Evolutionary conservation across 2,329 filamentous ascomycete genomes (phyloP), one percentile per base, ranked within the genome.

Genomic region (Cladophialophora bantiana): DNA sequence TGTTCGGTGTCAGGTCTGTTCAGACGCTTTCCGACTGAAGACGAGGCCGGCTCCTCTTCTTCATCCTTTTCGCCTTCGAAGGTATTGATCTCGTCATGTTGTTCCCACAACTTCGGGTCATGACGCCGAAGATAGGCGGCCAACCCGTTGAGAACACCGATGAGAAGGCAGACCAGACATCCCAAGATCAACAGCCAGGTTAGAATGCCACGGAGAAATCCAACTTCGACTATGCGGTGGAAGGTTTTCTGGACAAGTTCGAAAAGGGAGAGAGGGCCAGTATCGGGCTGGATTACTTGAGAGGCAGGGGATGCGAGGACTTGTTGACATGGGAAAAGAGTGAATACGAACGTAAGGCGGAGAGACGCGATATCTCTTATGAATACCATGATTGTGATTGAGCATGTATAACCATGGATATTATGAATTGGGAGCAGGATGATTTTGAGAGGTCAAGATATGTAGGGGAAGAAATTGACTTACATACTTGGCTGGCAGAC

Each of bases 151-250:
- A 70, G 54, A 7, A 40, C 31, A 58, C 66, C 65, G 1, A 70
- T 65, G 45, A 70, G 61, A 7, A 68, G 45, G 40, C 66, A 68
- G 12, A 65, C 42, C 5, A 68, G 54, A 58, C 59, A 62, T 13
- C 57, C 66, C 2, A 70, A 31, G 13, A 70, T 59, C 15, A 70
- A 34, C 32, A 70, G 50, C 2, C 60, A 52, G 32, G 18, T 50
- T 2, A 63, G n/a, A 12, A 70, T 50, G 35, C 68, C 68, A 15
- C 40, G 62, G 15, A 65, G n/a, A 20, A 70, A 68, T 45, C 68
- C 68, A 1, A 64, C 57, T 31, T 68, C 63, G 12, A 70, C 58
- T 26, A 68, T 68, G 7, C 64, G 63, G 13, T 42, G 38, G n/a
- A 68, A 60, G 15, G 59, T 62, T 26, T 64, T 60, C 38, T 62